Evolutionary conservation across 2,329 filamentous ascomycete genomes (phyloP), one percentile per base, ranked within the genome.

Genomic region (Ceratocystis colombiana): DNA sequence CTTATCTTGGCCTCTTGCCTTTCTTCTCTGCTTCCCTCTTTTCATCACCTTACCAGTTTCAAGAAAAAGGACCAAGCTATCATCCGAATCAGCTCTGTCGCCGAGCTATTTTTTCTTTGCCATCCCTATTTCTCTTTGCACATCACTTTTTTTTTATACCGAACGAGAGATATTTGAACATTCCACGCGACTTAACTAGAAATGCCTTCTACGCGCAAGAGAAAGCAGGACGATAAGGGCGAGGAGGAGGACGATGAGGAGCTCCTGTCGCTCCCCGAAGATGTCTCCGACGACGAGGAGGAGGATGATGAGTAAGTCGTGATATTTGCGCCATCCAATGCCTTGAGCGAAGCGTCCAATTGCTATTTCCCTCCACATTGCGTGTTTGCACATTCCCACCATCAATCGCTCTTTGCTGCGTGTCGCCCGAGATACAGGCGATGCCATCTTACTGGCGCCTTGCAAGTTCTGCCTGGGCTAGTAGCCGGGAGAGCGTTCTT

Each of bases 191-290:
- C 33, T 37, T 10, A 12, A 15, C 20, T 8, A 28, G 48, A 28
- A 22, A 66, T 66, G 64, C 25, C 81, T 78, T 77, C 78, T 67
- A 74, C 76, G 71, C 79, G 80, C 72, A 82, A 82, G 79, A 79
- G 79, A 76, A 80, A 80, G 77, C 77, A 79, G 71, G 78, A 69
- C 71, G 64, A 71, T 71, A 71, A 77, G 28, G 79, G 80, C 70
- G 78, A 80, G 72, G 79, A 81, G 67, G 57, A 80, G 72, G 79
- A 81, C 67, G 57, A 66, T 10, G 64, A 65, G 6, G 79, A 82
- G 75, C 79, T 82, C 44, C 77, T 82, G 68, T 80, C 80, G 68
- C 78, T 82, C 65, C 80, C 80, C 65, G 80, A 80, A 68, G 79
- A 77, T 61, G 77, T 78, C 61, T 79, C 80, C 68, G 78, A 77